Base-by-base conservation (phyloP, 2,329 filamentous ascomycete species). In the Nakataea oryzae region DNA sequence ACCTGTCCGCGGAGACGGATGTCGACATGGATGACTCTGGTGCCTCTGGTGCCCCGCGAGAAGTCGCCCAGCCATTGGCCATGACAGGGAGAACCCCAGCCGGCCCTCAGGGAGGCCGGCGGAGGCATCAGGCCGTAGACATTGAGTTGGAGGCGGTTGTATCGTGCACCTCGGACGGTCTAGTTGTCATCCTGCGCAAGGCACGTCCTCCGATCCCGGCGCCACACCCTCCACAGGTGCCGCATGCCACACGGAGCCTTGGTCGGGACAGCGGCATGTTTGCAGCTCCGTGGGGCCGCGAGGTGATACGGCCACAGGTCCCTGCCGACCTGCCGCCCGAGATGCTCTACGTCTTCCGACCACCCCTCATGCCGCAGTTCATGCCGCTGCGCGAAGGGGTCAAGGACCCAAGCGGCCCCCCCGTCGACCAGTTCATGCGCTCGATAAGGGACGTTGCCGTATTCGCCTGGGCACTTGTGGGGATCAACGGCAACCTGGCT, bases 141-240 rank as follows among this genome's bases (percentile, higher is more conserved):
- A 79, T 91, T 60, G 90, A 96, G 74, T 77, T 96, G 4, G 91
- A 96, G 74, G 91, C 91, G 2, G 90, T 96, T n/a, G 87, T 96
- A 6, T 96, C 91, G 0, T 96, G 91, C 74, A 91, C 91, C 2
- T 96, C 91, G 0, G 91, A 96, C 71, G 91, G 91, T 0, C 78
- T 96, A 0, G 90, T 96, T 2, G 90, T 96, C 9, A 86, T 93
- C 59, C 77, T 96, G 17, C 84, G 91, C 62, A 85, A 83, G 65
- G 91, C 91, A 28, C 83, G 89, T 29, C 87, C 90, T 4, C 80
- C 85, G 9, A 85, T 92, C 58, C 88, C 88, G 3, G 77, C 78
- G 14, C 74, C 81, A 4, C 78, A 85, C 62, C 79, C 80, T 11
- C 78, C 81, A 14, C 71, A 74, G 29, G 70, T 78, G 3, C 79